Percentiles rank a stretch among this genome's conserved stretches.
Conservation (phyloP, 306 rosid genomes). For the Vigna angularis region DNA sequence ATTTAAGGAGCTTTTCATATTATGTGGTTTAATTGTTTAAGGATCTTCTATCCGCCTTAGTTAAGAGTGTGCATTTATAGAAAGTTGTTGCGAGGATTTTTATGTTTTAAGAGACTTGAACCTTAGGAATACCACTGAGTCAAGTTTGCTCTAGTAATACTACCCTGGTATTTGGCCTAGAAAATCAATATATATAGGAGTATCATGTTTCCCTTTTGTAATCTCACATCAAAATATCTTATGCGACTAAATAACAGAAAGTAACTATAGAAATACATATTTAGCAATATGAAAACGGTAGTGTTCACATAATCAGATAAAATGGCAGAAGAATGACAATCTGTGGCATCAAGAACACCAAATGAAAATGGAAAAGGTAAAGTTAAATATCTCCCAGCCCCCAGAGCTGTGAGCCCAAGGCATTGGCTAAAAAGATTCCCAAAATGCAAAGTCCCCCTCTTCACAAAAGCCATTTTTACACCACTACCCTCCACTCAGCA, state of each 20-base stretch:
- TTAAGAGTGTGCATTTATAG: too few relatives aligned
- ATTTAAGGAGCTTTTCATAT: too few relatives aligned
- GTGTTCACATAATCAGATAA: not conserved
- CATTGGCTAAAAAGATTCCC: not conserved
- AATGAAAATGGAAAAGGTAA: conserved; percentile 4
- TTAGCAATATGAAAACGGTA: too few relatives aligned
- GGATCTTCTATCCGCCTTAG: too few relatives aligned
- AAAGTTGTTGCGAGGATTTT: too few relatives aligned
- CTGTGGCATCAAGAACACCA: not conserved
- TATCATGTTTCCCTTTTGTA: not conserved
- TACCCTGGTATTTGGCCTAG: too few relatives aligned
- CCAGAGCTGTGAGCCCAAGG: not conserved
- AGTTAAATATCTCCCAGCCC: not conserved
- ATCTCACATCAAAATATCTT: not conserved
- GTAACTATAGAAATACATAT: too few relatives aligned
- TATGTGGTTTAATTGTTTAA: too few relatives aligned
- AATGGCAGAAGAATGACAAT: not conserved
- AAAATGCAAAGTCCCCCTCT: not conserved
- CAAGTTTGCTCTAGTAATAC: too few relatives aligned
- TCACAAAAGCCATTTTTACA: not conserved
- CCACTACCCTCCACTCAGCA: not conserved
- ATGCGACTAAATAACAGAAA: not conserved
- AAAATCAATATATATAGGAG: not conserved
- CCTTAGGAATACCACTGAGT: too few relatives aligned
- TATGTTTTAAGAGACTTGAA: too few relatives aligned